Conservation (phyloP, 208 protist genomes). For the Jaenimonas drosophilae region DNA sequence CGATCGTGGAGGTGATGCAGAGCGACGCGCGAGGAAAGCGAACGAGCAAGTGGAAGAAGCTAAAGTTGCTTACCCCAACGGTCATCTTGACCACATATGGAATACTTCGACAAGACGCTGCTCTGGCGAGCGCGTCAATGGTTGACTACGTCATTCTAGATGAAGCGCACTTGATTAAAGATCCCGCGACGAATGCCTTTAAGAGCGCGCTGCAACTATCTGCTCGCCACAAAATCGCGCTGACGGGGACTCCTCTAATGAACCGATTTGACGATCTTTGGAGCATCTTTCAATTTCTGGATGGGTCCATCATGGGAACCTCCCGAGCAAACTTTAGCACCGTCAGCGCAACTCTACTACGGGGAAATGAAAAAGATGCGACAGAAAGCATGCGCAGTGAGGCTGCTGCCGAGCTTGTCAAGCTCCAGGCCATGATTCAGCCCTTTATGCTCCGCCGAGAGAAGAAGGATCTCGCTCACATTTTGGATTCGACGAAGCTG, state of each 20-base stretch:
- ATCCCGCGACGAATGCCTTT: constrained; percentile 40
- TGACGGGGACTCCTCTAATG: constrained; percentile 81
- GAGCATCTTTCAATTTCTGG: constrained; percentile 74
- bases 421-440: constrained; percentile 40
- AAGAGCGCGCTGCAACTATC: constrained; percentile 48
- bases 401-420: constrained; percentile 24
- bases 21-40: constrained; percentile 34
- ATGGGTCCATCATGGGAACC: constrained; percentile 41
- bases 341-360: constrained; percentile 40
- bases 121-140: constrained; percentile 28
- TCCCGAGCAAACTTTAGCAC: constrained; percentile 23
- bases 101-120: constrained; percentile 62
- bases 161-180: constrained; percentile 79
- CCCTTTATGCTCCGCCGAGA: constrained; percentile 75
- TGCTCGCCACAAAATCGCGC: constrained; percentile 63
- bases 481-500: constrained; percentile 32
- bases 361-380: constrained; percentile 75
- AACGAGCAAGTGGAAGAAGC: constrained; percentile 32
- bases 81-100: constrained; percentile 79
- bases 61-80: constrained; percentile 35
- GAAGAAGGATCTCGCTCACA: constrained; percentile 29
- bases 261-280: constrained; percentile 83
- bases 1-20: constrained; percentile 45
- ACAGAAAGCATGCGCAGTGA: constrained; percentile 16
- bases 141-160: constrained; percentile 81